Evolutionary conservation across 179 eudicot species (phyloP).

Genomic region (Corrigiola litoralis): DNA sequence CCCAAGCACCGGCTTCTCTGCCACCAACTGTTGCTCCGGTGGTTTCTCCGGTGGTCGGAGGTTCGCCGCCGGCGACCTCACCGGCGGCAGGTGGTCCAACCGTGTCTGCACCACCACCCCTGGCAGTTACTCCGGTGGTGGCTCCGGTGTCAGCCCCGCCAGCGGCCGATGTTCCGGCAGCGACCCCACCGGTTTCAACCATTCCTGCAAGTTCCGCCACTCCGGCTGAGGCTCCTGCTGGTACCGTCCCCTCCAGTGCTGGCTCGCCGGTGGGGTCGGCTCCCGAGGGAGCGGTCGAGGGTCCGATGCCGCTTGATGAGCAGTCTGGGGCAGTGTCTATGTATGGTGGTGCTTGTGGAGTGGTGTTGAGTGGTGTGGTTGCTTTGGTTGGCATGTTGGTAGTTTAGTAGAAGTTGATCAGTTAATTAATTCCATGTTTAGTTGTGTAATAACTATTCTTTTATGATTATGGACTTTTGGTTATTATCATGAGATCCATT

Average conservation of each 20-base stretch:
- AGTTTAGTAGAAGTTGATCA: background rate
- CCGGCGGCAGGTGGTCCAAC: background rate
- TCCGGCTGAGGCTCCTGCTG: conserved; percentile 13
- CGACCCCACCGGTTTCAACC: no score
- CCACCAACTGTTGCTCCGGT: background rate
- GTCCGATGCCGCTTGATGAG: conserved; percentile 16
- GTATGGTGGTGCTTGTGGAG: conserved; percentile 7
- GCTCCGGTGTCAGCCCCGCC: no score
- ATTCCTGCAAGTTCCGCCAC: conserved; percentile 19
- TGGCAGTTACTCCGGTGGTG: no score
- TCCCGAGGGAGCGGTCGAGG: conserved; percentile 17
- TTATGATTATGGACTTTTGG: no score
- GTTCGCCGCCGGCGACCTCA: background rate
- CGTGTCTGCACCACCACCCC: no score
- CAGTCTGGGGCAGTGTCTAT: background rate
- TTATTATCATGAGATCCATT: no score
- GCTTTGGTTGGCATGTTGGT: conserved; percentile 5
- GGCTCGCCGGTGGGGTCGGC: background rate
- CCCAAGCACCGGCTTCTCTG: no score
- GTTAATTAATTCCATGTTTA: background rate
- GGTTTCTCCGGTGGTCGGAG: background rate
- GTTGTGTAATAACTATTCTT: background rate
- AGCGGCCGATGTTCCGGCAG: no score
- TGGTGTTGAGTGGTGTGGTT: conserved; percentile 13
- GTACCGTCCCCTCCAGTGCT: conserved; percentile 10